phyloP scores from a whole-genome alignment of 2,329 filamentous ascomycete species.

The Hirsutella rhossiliensis region DNA sequence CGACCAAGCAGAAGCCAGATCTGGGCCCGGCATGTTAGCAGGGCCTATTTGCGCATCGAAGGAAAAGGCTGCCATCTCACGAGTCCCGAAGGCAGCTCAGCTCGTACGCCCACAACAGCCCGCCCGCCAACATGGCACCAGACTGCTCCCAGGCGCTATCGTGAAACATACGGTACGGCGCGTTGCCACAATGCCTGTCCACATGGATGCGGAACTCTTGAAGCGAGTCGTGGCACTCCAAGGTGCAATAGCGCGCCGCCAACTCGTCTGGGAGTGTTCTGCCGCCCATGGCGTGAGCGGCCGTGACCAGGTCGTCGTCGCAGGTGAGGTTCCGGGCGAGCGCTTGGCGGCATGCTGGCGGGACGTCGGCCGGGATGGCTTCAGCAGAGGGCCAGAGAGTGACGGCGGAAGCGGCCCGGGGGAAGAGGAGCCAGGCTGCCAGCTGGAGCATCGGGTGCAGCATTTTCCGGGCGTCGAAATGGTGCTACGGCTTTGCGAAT shows the following conservation, averaged over 20 bases:
- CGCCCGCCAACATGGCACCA: neutral
- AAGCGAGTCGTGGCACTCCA: neutral
- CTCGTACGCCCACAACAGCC: neutral
- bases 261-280: neutral
- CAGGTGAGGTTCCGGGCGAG: neutral
- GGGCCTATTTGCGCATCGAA: neutral
- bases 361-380: neutral
- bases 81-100: neutral
- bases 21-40: neutral
- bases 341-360: neutral
- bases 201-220: neutral
- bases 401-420: neutral
- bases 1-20: neutral
- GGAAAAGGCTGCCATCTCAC: too few species aligned
- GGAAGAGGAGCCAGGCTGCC: too few species aligned
- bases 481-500: too few species aligned
- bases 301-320: neutral
- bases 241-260: neutral
- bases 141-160: neutral
- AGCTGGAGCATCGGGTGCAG: too few species aligned
- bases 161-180: neutral
- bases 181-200: neutral
- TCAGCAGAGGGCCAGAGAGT: neutral
- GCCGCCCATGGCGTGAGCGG: neutral
- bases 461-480: too few species aligned